Base-by-base conservation (phyloP, 148 eudicot genomes). In the Chenopodium formosanum region DNA sequence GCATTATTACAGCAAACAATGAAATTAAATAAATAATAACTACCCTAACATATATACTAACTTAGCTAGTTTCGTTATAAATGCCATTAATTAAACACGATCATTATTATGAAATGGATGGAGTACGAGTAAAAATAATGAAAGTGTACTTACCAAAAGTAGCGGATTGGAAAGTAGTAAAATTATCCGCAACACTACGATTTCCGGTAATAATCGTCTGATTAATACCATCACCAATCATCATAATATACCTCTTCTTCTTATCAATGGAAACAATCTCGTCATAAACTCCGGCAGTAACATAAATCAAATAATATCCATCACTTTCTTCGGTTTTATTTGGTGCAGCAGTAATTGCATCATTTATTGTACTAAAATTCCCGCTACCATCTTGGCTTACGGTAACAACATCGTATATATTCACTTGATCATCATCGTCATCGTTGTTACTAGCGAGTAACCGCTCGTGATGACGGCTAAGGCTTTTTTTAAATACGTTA, bases 181-280 rank as follows among this genome's bases (percentile, higher is more conserved):
- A 91, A 31, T 93, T 93, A 76, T 89, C 97, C 46, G 79, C 89
- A 14, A 84, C 82, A 48, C 89, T 94, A 0, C 86, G 91, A 48
- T 90, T 93, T 8, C 98, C 98, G 3, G 98, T 91, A 65, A 94
- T 90, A 53, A 94, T 80, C 0, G 98, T 94, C 80, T 87, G 90
- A 74, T 94, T 95, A 60, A 94, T 93, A 3, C 98, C 98, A 60
- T 93, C 98, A 3, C 98, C 98, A 20, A 94, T 83, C 89, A 94
- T 90, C 98, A 94, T 89, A 77, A 94, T 40, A 65, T 88, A 90
- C 64, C 70, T 90, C 84, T 91, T 88, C 34, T 91, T 89, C 86
- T 90, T 91, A 9, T 85, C 88, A 71, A 94, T 82, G 20, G 85
- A 74, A 1, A 93, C 91, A 74, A 91, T 88, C 73, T 94, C 98